A percentile compares a stretch with the other conserved stretches of the same genome.
phyloP scores from a whole-genome alignment of 345 rosid genomes.

The Eucalyptus rudis region DNA sequence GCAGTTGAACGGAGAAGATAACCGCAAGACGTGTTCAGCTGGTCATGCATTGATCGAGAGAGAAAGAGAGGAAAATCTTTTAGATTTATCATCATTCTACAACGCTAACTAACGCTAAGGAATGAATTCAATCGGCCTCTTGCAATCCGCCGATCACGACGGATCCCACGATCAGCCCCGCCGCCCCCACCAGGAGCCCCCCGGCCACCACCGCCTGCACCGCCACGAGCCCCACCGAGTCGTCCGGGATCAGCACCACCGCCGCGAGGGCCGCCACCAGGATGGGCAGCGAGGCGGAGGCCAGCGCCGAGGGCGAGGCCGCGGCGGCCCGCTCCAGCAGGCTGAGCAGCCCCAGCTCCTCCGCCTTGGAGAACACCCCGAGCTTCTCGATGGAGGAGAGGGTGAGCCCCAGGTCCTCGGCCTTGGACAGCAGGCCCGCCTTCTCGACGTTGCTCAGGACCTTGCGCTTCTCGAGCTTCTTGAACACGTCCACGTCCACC shows the following conservation, averaged over 20 bases:
- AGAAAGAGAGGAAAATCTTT: background rate
- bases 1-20: background rate
- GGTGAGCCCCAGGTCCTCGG: slow-evolving; percentile 65
- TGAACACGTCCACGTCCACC: slow-evolving; percentile 78
- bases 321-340: slow-evolving; percentile 53
- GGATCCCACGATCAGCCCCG: slow-evolving; percentile 69
- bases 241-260: slow-evolving; percentile 73
- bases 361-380: slow-evolving; percentile 79
- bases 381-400: slow-evolving; percentile 84
- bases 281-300: slow-evolving; percentile 66
- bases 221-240: slow-evolving; percentile 51
- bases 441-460: slow-evolving; percentile 85
- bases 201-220: slow-evolving; percentile 60
- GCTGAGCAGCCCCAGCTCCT: slow-evolving; percentile 79
- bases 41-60: background rate
- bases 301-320: slow-evolving; percentile 54
- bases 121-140: slow-evolving; percentile 57
- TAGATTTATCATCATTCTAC: background rate
- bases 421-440: slow-evolving; percentile 74
- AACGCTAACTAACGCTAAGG: background rate
- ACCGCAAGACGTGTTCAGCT: background rate
- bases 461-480: slow-evolving; percentile 76
- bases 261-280: slow-evolving; percentile 65
- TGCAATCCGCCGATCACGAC: slow-evolving; percentile 70
- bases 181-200: slow-evolving; percentile 52